Evolutionary conservation across 495 filamentous ascomycete species (phyloP).

Genomic region (Tuber calosporum): DNA sequence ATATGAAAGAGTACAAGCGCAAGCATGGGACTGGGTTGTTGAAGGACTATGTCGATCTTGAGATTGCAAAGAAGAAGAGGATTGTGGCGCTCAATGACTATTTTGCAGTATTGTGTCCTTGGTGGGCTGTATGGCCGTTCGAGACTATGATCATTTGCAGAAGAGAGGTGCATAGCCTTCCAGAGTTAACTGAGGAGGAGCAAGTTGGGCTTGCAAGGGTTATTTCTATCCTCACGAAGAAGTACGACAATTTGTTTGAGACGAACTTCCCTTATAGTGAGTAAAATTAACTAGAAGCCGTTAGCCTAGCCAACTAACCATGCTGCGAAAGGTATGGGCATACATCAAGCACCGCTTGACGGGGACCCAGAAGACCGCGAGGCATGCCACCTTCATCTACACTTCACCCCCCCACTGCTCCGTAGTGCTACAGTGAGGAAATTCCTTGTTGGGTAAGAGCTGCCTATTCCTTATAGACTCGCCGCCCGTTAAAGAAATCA

Average conservation of each 20-base stretch:
- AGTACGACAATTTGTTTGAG: conserved; percentile 96
- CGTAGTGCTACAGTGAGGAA: conserved; percentile 90
- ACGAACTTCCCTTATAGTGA: conserved; percentile 86
- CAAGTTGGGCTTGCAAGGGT: conserved; percentile 66
- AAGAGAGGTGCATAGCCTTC: conserved; percentile 67
- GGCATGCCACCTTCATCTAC: conserved; percentile 83
- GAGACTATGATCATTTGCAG: conserved; percentile 87
- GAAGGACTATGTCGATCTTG: conserved; percentile 76
- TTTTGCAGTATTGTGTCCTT: conserved; percentile 83
- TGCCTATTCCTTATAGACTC: not conserved
- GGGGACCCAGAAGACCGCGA: conserved; percentile 79
- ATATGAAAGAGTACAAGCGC: conserved; percentile 65
- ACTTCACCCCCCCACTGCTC: conserved; percentile 92
- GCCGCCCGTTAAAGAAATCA: not conserved
- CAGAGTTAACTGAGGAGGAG: conserved; percentile 68
- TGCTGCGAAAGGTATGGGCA: conserved; percentile 48
- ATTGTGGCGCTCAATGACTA: conserved; percentile 76
- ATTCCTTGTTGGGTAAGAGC: conserved; percentile 73
- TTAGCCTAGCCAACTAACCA: not conserved
- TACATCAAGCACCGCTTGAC: conserved; percentile 89
- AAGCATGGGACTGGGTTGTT: conserved; percentile 71
- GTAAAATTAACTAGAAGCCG: conserved; percentile 39
- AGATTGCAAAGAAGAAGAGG: conserved; percentile 72
- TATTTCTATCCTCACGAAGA: conserved; percentile 73
- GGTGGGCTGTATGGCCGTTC: conserved; percentile 97